phyloP scores from a whole-genome alignment of 163 green algal genomes.

The Scenedesmus sp. region DNA sequence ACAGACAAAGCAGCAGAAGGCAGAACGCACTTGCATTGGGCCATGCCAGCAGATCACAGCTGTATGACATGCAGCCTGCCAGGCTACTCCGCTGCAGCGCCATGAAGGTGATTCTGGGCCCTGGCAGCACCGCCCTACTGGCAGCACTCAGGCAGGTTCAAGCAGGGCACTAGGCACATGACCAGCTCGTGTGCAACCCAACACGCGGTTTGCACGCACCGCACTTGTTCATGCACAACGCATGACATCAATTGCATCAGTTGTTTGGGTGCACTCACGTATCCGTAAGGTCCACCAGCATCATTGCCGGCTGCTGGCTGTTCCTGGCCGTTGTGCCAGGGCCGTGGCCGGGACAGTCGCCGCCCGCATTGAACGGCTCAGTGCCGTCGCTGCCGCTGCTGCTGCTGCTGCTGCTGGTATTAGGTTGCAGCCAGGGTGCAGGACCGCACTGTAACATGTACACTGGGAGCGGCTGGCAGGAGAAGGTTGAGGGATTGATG shows the following conservation, averaged over 20 bases:
- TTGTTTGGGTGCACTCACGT: background rate
- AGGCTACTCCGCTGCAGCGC: too few relatives aligned
- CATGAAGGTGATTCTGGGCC: too few relatives aligned
- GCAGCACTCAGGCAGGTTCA: too few relatives aligned
- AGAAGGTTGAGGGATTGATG: background rate
- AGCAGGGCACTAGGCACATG: too few relatives aligned
- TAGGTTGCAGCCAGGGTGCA: background rate
- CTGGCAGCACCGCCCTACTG: too few relatives aligned
- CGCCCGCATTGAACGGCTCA: background rate
- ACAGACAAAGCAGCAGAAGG: background rate
- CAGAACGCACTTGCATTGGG: background rate
- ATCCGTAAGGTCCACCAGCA: background rate
- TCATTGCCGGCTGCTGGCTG: background rate
- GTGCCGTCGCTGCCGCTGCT: background rate
- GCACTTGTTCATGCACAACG: too few relatives aligned
- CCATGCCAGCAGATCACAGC: background rate
- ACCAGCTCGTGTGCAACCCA: too few relatives aligned
- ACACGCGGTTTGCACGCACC: too few relatives aligned
- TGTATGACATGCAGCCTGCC: background rate
- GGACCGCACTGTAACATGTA: background rate
- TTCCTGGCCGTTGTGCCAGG: background rate
- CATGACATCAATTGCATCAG: too few relatives aligned
- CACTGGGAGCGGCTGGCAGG: background rate
- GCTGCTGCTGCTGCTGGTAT: background rate
- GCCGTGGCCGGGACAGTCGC: background rate